These are phyloP conservation scores for Filobasidium floriforme DNA, from an alignment of 768 basidiomycete species.

Conservation along the genomic window DNA sequence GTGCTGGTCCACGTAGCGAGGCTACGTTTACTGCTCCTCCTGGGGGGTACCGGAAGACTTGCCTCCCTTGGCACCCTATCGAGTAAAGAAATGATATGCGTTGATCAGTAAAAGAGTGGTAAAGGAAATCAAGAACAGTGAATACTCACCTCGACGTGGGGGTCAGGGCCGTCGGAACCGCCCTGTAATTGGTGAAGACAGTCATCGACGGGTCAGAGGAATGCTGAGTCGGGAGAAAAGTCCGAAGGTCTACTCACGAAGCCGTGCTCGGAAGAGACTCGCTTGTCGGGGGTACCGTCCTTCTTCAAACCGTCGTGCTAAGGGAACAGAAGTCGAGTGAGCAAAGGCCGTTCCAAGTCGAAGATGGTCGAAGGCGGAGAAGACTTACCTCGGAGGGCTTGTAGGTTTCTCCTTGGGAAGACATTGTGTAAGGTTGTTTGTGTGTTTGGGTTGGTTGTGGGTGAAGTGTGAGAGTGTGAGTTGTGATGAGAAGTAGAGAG, in stretches of 20 bases:
- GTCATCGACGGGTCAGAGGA: too few species aligned
- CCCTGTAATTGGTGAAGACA: too few species aligned
- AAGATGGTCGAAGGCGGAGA: not conserved
- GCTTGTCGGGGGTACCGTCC: constrained; percentile 47
- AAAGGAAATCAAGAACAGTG: not conserved
- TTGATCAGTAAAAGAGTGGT: not conserved
- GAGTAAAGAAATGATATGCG: not conserved
- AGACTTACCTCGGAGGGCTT: constrained; percentile 44
- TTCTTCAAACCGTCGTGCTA: constrained; percentile 44
- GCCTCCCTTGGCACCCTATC: constrained; percentile 44
- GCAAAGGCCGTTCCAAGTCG: not conserved
- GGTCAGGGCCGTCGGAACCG: too few species aligned
- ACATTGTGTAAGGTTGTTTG: constrained; percentile 32
- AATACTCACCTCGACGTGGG: constrained; percentile 27
- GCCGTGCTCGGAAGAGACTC: constrained; percentile 46
- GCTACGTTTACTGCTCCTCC: constrained; percentile 18
- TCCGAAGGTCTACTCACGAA: constrained; percentile 25
- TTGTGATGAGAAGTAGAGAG: constrained; percentile 2
- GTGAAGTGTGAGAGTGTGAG: not conserved
- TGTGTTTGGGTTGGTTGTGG: constrained; percentile 1
- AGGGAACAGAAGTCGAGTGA: not conserved
- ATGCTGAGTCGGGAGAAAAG: too few species aligned
- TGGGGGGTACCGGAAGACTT: constrained; percentile 22
- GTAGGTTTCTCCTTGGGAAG: constrained; percentile 37
- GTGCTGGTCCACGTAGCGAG: too few species aligned